A percentile compares a stretch with the other conserved stretches of the same genome.
These are phyloP conservation scores for Trichoderma polysporum DNA, from an alignment of 2,329 filamentous ascomycete genomes.

Conservation along the genomic window DNA sequence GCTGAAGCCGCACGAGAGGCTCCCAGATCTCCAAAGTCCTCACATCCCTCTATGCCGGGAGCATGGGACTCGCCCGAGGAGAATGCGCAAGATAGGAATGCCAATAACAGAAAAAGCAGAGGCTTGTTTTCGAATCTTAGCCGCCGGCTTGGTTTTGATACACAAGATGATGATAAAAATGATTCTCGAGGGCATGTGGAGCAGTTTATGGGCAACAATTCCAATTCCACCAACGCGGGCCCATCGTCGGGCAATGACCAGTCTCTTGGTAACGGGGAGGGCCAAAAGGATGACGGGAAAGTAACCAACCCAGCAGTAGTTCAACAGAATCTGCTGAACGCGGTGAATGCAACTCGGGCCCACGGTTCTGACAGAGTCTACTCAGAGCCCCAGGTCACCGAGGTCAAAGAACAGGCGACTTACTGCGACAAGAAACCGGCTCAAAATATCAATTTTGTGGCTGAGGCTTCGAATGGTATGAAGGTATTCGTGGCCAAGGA, in stretches of 20 bases:
- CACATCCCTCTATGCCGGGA: conserved; percentile 64
- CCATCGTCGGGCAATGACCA: conserved; percentile 21
- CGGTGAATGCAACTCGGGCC: conserved; percentile 74
- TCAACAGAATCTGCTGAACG: conserved; percentile 71
- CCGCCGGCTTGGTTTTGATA: conserved; percentile 67
- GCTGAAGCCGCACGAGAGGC: conserved; percentile 41
- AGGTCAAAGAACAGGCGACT: conserved; percentile 77
- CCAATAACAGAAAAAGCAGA: conserved; percentile 44
- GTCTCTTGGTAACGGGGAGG: conserved; percentile 18
- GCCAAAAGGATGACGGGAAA: conserved; percentile 46
- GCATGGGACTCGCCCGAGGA: conserved; percentile 68
- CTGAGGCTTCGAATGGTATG: conserved; percentile 68
- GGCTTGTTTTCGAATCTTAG: conserved; percentile 69
- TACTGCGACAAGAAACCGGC: conserved; percentile 81
- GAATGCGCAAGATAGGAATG: conserved; percentile 33
- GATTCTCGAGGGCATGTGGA: conserved; percentile 43
- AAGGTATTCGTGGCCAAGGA: conserved; percentile 68
- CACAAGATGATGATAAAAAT: conserved; percentile 37
- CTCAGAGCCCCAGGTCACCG: conserved; percentile 66
- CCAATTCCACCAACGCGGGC: conserved; percentile 6
- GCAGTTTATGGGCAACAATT: conserved; percentile 43
- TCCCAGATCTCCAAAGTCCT: conserved; percentile 42
- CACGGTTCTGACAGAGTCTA: conserved; percentile 75
- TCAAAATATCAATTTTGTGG: conserved; percentile 70
- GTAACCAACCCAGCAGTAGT: conserved; percentile 61